Conservation (phyloP, 2,329 filamentous ascomycete species). For the Alternaria sp. region DNA sequence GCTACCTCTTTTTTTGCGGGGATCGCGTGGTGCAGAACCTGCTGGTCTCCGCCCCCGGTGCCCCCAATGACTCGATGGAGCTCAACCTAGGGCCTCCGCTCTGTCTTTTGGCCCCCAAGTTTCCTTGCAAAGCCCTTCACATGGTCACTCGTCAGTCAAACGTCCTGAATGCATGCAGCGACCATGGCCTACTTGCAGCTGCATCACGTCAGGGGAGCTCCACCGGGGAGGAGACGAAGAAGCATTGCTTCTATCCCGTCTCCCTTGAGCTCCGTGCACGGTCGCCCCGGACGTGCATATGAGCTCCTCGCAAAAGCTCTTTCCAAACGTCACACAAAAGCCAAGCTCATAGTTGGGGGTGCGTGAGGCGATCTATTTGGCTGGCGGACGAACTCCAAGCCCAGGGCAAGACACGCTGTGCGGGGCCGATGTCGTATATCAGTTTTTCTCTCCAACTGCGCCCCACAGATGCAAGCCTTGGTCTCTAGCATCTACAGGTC, state of each 20-base stretch:
- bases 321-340: conserved; percentile 32
- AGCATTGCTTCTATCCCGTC: conserved; percentile 11
- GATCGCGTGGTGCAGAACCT: conserved; percentile 26
- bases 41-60: conserved; percentile 33
- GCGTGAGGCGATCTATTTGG: conserved; percentile 30
- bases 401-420: conserved; percentile 23
- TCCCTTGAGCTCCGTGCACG: conserved; percentile 21
- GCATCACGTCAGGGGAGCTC: conserved; percentile 25
- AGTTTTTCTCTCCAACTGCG: conserved; percentile 27
- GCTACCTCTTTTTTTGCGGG: conserved; percentile 25
- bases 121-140: background rate
- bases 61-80: conserved; percentile 27
- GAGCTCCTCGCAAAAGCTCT: conserved; percentile 43
- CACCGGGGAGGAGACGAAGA: background rate
- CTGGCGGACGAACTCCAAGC: conserved; percentile 23
- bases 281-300: conserved; percentile 32
- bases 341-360: conserved; percentile 11
- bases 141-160: conserved; percentile 1
- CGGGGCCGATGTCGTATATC: conserved; percentile 41
- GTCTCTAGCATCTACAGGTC: conserved; percentile 13
- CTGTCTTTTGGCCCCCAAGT: conserved; percentile 13
- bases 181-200: conserved; percentile 10
- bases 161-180: conserved; percentile 1
- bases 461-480: conserved; percentile 19
- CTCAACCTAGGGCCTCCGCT: conserved; percentile 26